phyloP scores from a whole-genome alignment of 163 green algal genomes.

The Volvox carteri region DNA sequence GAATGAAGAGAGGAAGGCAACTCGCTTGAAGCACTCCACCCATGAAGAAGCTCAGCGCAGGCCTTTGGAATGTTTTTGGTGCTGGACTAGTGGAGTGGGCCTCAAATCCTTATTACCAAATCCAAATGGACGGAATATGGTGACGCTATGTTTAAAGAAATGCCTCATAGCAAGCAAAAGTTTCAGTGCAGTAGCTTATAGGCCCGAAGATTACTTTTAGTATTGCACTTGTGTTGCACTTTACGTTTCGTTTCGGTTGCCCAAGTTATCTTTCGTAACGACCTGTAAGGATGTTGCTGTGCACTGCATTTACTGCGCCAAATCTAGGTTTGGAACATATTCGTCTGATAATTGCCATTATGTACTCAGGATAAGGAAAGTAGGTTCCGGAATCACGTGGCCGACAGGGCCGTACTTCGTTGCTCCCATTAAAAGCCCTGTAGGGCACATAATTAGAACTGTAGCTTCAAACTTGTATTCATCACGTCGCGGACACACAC shows the following conservation, averaged over 20 bases:
- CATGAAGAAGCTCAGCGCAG: too few species aligned
- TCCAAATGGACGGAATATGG: too few species aligned
- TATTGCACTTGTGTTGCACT: background rate
- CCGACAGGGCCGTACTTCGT: background rate
- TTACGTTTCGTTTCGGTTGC: too few species aligned
- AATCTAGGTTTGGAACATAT: background rate
- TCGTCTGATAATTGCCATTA: background rate
- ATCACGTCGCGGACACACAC: too few species aligned
- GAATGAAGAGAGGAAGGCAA: too few species aligned
- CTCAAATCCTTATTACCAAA: too few species aligned
- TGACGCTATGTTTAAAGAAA: too few species aligned
- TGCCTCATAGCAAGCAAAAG: background rate
- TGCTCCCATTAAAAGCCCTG: background rate
- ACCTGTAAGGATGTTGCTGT: background rate
- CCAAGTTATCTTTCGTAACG: background rate
- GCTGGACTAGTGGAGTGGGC: too few species aligned
- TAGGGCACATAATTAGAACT: background rate
- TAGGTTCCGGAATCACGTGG: constrained; percentile 17
- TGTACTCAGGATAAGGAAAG: background rate
- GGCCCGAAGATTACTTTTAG: background rate
- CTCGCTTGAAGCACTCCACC: too few species aligned
- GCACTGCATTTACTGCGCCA: background rate
- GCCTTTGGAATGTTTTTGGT: too few species aligned
- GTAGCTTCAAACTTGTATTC: background rate
- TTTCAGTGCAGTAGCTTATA: background rate